Percentiles rank a stretch among this genome's conserved stretches.
Conservation (phyloP, 768 basidiomycete genomes). For the Mycena polygramma region DNA sequence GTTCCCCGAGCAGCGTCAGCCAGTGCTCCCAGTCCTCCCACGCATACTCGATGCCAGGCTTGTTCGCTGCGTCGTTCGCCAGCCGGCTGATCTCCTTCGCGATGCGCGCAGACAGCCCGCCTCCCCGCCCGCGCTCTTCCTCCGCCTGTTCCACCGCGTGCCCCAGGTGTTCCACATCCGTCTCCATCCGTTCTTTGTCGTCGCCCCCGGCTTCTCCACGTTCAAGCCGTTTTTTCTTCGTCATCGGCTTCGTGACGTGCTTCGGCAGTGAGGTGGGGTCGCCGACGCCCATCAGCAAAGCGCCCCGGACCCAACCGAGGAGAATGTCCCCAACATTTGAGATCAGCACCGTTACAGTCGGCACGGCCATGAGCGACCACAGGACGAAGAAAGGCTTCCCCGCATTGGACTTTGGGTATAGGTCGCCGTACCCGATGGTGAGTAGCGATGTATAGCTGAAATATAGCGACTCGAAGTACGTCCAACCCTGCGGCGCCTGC, state of each 20-base stretch:
- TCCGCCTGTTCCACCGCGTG: slow-evolving; percentile 53
- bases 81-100: slow-evolving; percentile 47
- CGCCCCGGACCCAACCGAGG: slow-evolving; percentile 51
- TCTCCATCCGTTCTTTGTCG: slow-evolving; percentile 40
- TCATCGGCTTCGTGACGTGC: background rate
- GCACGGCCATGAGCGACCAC: slow-evolving; percentile 57
- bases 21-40: slow-evolving; percentile 55
- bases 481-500: slow-evolving; percentile 48
- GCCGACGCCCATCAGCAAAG: slow-evolving; percentile 47
- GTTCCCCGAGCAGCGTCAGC: slow-evolving; percentile 46
- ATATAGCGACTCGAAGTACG: slow-evolving; percentile 54
- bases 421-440: slow-evolving; percentile 60
- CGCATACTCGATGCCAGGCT: slow-evolving; percentile 45
- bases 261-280: slow-evolving; percentile 47
- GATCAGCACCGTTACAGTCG: slow-evolving; percentile 57
- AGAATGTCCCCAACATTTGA: slow-evolving; percentile 65
- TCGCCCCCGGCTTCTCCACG: slow-evolving; percentile 7
- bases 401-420: slow-evolving; percentile 50
- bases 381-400: slow-evolving; percentile 58
- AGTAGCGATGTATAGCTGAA: slow-evolving; percentile 55
- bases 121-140: slow-evolving; percentile 40
- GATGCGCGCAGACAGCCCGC: slow-evolving; percentile 47
- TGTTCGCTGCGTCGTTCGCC: slow-evolving; percentile 46
- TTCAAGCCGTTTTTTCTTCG: background rate
- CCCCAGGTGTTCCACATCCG: slow-evolving; percentile 47